Conservation (phyloP, 1,139 yeast species). For the Blastobotrys elegans region DNA sequence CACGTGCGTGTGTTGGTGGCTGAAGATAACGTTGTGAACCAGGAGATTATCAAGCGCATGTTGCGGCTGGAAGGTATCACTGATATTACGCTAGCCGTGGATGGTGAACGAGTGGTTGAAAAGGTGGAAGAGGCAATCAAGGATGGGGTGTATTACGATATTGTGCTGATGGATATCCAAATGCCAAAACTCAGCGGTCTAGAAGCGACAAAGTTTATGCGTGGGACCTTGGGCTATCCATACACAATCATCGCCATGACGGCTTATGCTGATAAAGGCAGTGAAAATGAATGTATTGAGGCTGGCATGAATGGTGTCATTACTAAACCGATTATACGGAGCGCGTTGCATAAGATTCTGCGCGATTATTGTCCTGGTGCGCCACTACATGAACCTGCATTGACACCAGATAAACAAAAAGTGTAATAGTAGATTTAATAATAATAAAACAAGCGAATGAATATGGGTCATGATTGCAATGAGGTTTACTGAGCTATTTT, state of each 20-base stretch:
- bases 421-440: too few species aligned
- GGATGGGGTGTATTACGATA: constrained; percentile 45
- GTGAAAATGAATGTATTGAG: constrained; percentile 67
- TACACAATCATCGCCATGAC: constrained; percentile 89
- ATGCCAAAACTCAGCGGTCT: constrained; percentile 94
- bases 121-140: constrained; percentile 50
- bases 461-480: too few species aligned
- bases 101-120: constrained; percentile 85
- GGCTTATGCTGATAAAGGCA: constrained; percentile 88
- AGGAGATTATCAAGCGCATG: constrained; percentile 85
- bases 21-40: constrained; percentile 88
- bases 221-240: constrained; percentile 56
- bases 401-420: not conserved
- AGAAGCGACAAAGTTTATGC: constrained; percentile 68
- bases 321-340: constrained; percentile 78
- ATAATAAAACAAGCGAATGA: too few species aligned
- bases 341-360: constrained; percentile 50
- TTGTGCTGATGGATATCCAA: constrained; percentile 93
- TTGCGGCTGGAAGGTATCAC: constrained; percentile 69
- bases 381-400: constrained; percentile 11
- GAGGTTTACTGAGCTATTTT: too few species aligned
- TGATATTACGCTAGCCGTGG: constrained; percentile 70
- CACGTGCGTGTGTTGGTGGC: constrained; percentile 67
- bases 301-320: constrained; percentile 88
- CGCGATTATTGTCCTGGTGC: constrained; percentile 33